These are phyloP conservation scores for Dipteronia dyeriana DNA, from an alignment of 345 rosid species.

Conservation along the genomic window DNA sequence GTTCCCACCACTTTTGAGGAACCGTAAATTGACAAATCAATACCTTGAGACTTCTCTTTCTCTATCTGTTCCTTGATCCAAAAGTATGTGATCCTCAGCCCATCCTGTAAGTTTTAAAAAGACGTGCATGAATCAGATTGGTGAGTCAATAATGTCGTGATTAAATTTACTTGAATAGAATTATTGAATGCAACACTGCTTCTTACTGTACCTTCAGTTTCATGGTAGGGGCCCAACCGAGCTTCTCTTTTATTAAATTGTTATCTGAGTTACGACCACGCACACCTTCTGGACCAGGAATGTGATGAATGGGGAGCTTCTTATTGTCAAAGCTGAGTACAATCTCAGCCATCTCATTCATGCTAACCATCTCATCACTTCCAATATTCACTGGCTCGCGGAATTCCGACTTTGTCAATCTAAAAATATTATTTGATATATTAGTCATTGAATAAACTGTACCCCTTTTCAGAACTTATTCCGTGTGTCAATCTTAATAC, in stretches of 20 bases:
- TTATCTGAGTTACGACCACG: slow-evolving; percentile 63
- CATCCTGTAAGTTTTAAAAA: slow-evolving; percentile 35
- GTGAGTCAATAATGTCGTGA: not conserved
- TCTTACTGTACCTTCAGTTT: slow-evolving; percentile 40
- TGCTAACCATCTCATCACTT: slow-evolving; percentile 73
- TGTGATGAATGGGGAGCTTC: slow-evolving; percentile 55
- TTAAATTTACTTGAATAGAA: not conserved
- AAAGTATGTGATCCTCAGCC: slow-evolving; percentile 55
- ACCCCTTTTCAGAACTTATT: too few relatives aligned
- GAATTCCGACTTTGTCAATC: slow-evolving; percentile 63
- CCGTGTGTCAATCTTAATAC: not conserved
- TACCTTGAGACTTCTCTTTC: slow-evolving; percentile 53
- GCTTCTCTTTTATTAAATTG: slow-evolving; percentile 56
- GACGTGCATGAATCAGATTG: not conserved
- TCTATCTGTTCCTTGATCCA: slow-evolving; percentile 64
- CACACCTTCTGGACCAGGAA: slow-evolving; percentile 67
- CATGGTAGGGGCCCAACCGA: slow-evolving; percentile 65
- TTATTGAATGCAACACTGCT: not conserved
- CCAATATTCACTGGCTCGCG: slow-evolving; percentile 64
- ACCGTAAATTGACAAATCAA: slow-evolving; percentile 51
- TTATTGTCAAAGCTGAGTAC: slow-evolving; percentile 50
- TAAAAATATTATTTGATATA: slow-evolving; percentile 8
- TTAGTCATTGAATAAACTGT: too few relatives aligned
- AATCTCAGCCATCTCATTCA: slow-evolving; percentile 63
- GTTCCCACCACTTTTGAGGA: slow-evolving; percentile 62